Base-by-base conservation (phyloP, 345 rosid species). In the Heritiera fomes region DNA sequence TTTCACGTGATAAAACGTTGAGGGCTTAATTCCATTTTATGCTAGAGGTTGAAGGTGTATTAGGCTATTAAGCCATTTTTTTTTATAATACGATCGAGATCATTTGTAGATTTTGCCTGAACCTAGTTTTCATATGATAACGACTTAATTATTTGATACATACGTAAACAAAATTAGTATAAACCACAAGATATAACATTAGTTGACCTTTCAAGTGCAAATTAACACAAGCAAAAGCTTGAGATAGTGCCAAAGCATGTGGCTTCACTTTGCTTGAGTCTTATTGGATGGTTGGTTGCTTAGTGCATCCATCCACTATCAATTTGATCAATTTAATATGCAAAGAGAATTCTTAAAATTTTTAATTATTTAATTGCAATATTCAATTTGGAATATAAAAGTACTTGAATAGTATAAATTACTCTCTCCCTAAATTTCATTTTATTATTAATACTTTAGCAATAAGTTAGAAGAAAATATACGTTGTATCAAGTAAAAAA, bases 241-340 rank as follows among this genome's bases (percentile, higher is more conserved):
- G 60, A 34, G 34, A 58, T 55, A 14, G 63, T 79, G 41, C 73
- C 77, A 45, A 74, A 53, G 66, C 46, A 20, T 68, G 18, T 77
- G 73, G 63, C 30, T 60, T 40, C 85, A 77, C n/a, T 67, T 77
- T 67, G 62, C 52, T 78, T 61, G 60, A 77, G 20, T 40, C 59
- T 40, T 11, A 76, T 79, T 56, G 18, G 58, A 53, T 79, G 50
- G 15, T 32, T 71, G 28, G 60, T 23, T 53, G 68, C 76, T 67
- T 67, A 30, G 70, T 38, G 72, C 75, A 77, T n/a, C 56, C 53
- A 45, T 45, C 75, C 58, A 75, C 75, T 71, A 32, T 63, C 72
- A 43, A 65, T 67, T 43, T 58, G 6, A 47, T 13, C 32, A 14
- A 59, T 67, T 65, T 55, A 58, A 67, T 40, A 69, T 59, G 10